Conservation (phyloP, 1,139 yeast genomes). For the Pneumocystis sp. region DNA sequence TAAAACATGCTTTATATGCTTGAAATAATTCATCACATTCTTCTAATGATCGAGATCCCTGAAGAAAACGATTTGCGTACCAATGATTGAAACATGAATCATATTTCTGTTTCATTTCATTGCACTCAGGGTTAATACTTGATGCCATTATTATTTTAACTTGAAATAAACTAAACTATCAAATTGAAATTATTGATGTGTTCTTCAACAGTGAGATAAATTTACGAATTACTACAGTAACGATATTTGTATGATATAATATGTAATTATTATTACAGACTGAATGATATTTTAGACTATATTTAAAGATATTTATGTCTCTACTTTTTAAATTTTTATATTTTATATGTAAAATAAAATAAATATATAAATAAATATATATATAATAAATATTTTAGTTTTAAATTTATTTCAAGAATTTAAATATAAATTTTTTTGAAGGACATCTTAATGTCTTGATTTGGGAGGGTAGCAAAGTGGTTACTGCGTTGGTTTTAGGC, state of each 20-base stretch:
- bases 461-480: conserved; percentile 1
- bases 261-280: no score
- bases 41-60: conserved; percentile 9
- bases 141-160: conserved; percentile 3
- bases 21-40: conserved; percentile 12
- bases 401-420: no score
- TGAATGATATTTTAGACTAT: no score
- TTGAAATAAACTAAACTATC: neutral
- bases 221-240: no score
- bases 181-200: neutral
- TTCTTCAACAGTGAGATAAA: neutral
- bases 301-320: no score
- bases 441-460: no score
- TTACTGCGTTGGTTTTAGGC: conserved; percentile 1
- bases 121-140: conserved; percentile 11
- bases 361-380: no score
- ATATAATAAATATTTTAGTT: no score
- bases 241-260: no score
- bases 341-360: no score
- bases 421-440: no score
- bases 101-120: conserved; percentile 10
- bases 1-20: conserved; percentile 11
- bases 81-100: conserved; percentile 14
- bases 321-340: no score
- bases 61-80: conserved; percentile 12